phyloP scores from a whole-genome alignment of 176 grass and related monocot species.

The Stipa capillata region DNA sequence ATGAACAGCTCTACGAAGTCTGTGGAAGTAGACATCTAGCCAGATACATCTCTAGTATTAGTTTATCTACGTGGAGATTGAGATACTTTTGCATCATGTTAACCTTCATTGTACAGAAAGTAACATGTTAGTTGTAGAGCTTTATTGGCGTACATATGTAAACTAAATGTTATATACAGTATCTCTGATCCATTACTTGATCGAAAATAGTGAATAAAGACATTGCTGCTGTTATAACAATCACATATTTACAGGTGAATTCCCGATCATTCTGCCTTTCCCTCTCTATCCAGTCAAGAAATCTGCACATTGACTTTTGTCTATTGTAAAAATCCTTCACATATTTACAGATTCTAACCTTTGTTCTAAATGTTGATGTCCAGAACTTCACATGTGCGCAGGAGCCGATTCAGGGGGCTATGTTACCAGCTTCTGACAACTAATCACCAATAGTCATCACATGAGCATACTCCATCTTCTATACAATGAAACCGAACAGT shows the following conservation, averaged over 20 bases:
- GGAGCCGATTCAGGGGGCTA: not conserved
- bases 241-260: not conserved
- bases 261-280: not conserved
- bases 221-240: no score
- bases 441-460: constrained; percentile 74
- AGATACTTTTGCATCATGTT: not conserved
- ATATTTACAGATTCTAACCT: not conserved
- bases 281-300: not conserved
- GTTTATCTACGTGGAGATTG: not conserved
- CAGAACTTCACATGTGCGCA: not conserved
- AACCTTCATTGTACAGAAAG: not conserved
- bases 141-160: not conserved
- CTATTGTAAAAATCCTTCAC: not conserved
- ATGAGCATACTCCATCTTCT: constrained; percentile 57
- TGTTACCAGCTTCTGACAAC: not conserved
- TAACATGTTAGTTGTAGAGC: not conserved
- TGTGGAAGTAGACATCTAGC: not conserved
- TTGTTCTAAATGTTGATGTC: not conserved
- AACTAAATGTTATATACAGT: not conserved
- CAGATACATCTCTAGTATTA: not conserved
- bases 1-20: not conserved
- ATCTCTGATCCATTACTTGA: not conserved
- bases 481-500: constrained; percentile 64
- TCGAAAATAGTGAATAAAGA: constrained; percentile 9
- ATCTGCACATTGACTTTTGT: not conserved